Percentiles rank a stretch among this genome's conserved stretches.
Evolutionary conservation across 2,329 filamentous ascomycete species (phyloP).

Genomic region (Paraphoma sp.): DNA sequence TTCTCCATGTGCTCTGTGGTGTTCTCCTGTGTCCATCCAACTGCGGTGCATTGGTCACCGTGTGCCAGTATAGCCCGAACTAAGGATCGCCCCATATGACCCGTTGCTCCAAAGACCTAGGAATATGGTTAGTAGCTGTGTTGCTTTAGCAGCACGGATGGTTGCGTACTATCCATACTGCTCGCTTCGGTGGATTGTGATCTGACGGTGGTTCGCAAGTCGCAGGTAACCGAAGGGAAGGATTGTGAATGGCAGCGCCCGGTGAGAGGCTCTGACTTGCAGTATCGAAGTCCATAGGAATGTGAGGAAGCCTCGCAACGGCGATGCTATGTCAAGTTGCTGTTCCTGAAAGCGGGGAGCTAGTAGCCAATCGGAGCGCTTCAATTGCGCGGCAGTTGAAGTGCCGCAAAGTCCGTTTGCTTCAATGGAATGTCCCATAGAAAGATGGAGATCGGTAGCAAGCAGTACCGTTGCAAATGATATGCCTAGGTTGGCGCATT

Average conservation of each 20-base stretch:
- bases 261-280: slow-evolving; percentile 47
- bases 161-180: slow-evolving; percentile 83
- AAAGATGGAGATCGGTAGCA: too few relatives aligned
- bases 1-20: slow-evolving; percentile 73
- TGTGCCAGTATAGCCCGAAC: slow-evolving; percentile 81
- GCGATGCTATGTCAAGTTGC: slow-evolving; percentile 11
- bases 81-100: slow-evolving; percentile 91
- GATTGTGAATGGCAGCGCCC: slow-evolving; percentile 38
- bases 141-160: not conserved
- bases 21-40: slow-evolving; percentile 83
- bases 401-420: slow-evolving; percentile 19
- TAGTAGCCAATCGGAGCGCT: slow-evolving; percentile 36
- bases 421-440: not conserved
- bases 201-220: slow-evolving; percentile 85
- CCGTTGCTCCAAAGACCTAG: slow-evolving; percentile 90
- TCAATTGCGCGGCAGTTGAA: slow-evolving; percentile 16
- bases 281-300: slow-evolving; percentile 44
- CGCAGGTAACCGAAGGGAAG: slow-evolving; percentile 70
- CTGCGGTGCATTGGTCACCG: slow-evolving; percentile 83
- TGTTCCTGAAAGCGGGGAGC: slow-evolving; percentile 30
- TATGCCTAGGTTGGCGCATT: too few relatives aligned
- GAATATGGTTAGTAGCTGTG: slow-evolving; percentile 7
- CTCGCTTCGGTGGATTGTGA: slow-evolving; percentile 72
- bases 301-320: slow-evolving; percentile 14
- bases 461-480: too few relatives aligned